Evolutionary conservation across 202 grass and related monocot genomes (phyloP), one percentile per base, ranked within the genome.

Genomic region (Saccharum hybrid): DNA sequence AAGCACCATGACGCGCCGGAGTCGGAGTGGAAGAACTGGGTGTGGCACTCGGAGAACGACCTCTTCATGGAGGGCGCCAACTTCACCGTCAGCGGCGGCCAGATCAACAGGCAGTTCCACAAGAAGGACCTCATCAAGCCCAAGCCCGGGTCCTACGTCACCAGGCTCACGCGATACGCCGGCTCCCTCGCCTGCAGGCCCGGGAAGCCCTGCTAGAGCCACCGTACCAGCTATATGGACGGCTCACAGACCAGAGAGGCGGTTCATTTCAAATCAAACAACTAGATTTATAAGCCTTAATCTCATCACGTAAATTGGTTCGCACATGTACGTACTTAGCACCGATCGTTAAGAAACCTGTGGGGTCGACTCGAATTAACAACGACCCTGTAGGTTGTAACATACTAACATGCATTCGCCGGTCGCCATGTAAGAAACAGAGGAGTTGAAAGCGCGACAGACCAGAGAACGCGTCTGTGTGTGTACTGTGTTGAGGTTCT

Each of bases 21-120:
- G 81, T 62, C 40, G 4, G 86, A 80, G 78, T 96, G 93, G 93
- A 90, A 83, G 77, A 85, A 91, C 73, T 96, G 94, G 94, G 80
- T 92, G 42, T 96, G 94, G 94, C 84, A 75, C 85, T 89, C 90
- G 42, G 70, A 96, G 69, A 81, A 78, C 34, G 94, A 96, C 80
- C 86, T 91, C 28, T 83, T 96, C 88, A 72, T 93, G 74, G 90
- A 96, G 4, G 93, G 86, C 0, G 94, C 94, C 62, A 74, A 86
- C 82, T 96, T 96, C 84, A 75, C 70, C 48, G 23, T 79, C 5
- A 84, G 84, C 21, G 93, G 93, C 49, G 91, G 88, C 7, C 22
- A 60, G 16, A 72, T 63, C 64, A 52, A 75, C 10, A 67, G 28
- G 41, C 66, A 71, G 46, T 89, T 86, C 56, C 45, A 83, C 66